phyloP scores from a whole-genome alignment of 352 stramenopile species.

The Vaucheria bursata region DNA sequence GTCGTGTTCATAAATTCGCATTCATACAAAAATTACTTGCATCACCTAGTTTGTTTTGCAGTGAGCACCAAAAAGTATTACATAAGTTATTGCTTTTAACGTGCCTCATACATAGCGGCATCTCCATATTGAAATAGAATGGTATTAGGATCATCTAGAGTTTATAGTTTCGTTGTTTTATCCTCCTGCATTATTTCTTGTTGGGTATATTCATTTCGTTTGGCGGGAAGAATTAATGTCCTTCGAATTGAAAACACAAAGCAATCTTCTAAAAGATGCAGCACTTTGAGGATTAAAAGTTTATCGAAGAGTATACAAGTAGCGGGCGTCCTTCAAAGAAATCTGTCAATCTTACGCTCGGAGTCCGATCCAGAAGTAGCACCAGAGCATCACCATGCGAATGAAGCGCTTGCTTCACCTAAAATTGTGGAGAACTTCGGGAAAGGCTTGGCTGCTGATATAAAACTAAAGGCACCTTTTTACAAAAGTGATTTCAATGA shows the following conservation, averaged over 20 bases:
- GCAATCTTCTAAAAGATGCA: neutral
- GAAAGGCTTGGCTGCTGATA: conserved; percentile 31
- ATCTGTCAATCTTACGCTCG: neutral
- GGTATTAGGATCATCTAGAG: no score
- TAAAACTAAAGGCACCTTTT: conserved; percentile 36
- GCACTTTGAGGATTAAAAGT: neutral
- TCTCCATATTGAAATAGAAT: no score
- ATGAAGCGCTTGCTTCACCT: neutral
- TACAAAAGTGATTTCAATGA: conserved; percentile 42
- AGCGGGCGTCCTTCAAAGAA: neutral
- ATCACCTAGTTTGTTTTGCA: no score
- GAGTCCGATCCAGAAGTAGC: conserved; percentile 4
- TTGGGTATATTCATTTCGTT: no score
- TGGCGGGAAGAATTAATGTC: neutral
- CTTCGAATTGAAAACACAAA: neutral
- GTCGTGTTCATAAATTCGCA: no score
- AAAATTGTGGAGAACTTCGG: conserved; percentile 34
- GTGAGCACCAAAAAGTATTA: no score
- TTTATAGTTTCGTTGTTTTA: no score
- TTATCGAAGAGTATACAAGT: neutral
- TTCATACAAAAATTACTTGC: no score
- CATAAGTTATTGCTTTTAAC: no score
- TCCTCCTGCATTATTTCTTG: no score
- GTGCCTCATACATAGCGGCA: no score
- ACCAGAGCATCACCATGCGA: neutral